phyloP scores from a whole-genome alignment of 2,329 filamentous ascomycete genomes.

The Apiospora aurea region DNA sequence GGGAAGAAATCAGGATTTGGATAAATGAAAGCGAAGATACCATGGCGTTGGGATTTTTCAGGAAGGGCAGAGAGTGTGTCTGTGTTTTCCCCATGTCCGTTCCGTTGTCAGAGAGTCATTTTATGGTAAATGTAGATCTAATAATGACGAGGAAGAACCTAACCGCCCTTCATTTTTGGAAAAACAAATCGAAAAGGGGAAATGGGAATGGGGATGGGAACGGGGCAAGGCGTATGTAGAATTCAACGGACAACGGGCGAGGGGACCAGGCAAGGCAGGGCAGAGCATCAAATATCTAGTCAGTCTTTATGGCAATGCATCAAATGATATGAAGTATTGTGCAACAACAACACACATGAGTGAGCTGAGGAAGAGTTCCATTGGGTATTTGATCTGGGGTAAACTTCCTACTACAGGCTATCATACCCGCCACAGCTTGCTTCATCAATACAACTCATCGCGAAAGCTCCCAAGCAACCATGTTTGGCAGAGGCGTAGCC shows the following conservation, averaged over 20 bases:
- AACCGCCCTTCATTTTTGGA: neutral
- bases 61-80: neutral
- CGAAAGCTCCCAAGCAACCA: neutral
- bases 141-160: neutral
- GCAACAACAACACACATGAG: neutral
- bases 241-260: neutral
- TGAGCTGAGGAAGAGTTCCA: neutral
- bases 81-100: neutral
- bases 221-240: neutral
- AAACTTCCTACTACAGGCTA: neutral
- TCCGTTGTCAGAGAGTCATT: slow-evolving; percentile 11
- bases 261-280: neutral
- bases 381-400: neutral
- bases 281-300: neutral
- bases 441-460: neutral
- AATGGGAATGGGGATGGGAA: neutral
- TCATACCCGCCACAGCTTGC: neutral
- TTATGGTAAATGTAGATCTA: neutral
- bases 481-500: neutral
- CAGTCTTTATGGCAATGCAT: slow-evolving; percentile 14
- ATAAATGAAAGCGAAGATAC: slow-evolving; percentile 10
- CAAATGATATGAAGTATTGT: neutral
- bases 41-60: slow-evolving; percentile 13
- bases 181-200: neutral
- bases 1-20: neutral